phyloP scores from a whole-genome alignment of 805 yeast genomes.

The Wickerhamiella dianesei region DNA sequence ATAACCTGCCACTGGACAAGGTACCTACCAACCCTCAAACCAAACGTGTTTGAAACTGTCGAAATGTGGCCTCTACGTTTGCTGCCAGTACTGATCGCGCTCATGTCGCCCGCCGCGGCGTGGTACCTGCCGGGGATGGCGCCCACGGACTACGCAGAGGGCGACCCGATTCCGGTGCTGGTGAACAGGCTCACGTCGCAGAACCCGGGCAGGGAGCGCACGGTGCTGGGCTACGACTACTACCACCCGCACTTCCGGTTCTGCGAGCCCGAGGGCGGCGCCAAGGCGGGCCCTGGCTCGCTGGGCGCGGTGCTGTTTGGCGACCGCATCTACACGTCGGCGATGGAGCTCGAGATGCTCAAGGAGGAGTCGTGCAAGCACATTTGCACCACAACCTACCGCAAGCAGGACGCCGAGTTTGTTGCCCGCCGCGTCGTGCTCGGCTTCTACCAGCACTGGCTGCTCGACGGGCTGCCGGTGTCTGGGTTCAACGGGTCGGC shows the following conservation, averaged over 20 bases:
- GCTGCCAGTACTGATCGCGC: background rate
- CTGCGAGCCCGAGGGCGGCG: constrained; percentile 61
- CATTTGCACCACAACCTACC: constrained; percentile 51
- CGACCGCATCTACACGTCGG: constrained; percentile 88
- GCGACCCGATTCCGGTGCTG: constrained; percentile 58
- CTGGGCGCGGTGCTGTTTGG: constrained; percentile 90
- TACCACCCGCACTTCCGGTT: constrained; percentile 74
- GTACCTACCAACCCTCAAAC: no score
- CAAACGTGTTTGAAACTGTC: no score
- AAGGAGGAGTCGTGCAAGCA: constrained; percentile 51
- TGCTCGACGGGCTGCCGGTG: constrained; percentile 88
- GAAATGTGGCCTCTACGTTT: no score
- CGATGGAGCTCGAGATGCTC: constrained; percentile 69
- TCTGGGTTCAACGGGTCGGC: constrained; percentile 56
- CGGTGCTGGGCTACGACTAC: constrained; percentile 33
- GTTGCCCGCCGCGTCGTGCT: constrained; percentile 68
- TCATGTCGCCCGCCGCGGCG: constrained; percentile 28
- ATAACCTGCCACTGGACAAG: no score
- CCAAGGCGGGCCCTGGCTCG: constrained; percentile 63
- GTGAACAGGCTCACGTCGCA: constrained; percentile 88
- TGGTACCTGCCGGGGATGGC: constrained; percentile 95
- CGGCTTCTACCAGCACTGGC: constrained; percentile 83
- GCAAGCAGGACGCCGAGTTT: constrained; percentile 55
- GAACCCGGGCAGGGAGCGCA: constrained; percentile 25
- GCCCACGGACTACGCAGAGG: constrained; percentile 71